Conservation (phyloP, 139 green algal species). For the Closterium sp. region DNA sequence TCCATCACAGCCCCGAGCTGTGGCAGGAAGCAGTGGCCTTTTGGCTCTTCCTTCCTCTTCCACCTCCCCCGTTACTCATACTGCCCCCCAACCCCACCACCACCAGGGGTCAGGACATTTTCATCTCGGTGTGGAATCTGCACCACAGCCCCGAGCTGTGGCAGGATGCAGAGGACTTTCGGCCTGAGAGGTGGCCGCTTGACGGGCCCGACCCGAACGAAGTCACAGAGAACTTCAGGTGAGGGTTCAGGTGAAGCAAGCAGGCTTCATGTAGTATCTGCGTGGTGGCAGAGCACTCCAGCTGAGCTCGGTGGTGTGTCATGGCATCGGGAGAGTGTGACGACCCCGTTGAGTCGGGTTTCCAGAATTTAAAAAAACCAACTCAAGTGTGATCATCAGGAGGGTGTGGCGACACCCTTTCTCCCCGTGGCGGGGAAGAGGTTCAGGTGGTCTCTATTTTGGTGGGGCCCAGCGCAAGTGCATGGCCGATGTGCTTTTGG, state of each 20-base stretch:
- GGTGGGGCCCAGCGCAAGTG: no score
- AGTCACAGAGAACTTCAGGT: conserved; percentile 36
- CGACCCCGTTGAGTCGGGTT: neutral
- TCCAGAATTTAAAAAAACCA: neutral
- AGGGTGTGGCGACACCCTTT: neutral
- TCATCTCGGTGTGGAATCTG: conserved; percentile 81
- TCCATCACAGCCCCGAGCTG: conserved; percentile 75
- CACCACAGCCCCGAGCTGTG: conserved; percentile 83
- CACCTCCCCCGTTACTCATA: no score
- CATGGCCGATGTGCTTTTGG: no score
- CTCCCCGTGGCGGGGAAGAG: no score
- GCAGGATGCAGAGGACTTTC: conserved; percentile 87
- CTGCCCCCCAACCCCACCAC: neutral
- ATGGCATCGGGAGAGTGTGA: neutral
- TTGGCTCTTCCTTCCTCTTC: conserved; percentile 52
- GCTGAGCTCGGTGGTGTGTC: neutral
- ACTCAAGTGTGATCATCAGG: neutral
- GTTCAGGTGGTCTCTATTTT: no score
- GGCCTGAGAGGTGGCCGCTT: conserved; percentile 85
- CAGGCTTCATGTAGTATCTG: neutral
- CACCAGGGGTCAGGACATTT: conserved; percentile 89
- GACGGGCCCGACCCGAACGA: conserved; percentile 88
- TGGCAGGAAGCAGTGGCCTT: conserved; percentile 92
- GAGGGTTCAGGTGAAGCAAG: neutral
- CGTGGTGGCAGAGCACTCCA: neutral